These are phyloP conservation scores for Torulaspora maleeae DNA, from an alignment of 805 yeast genomes.

Conservation along the genomic window DNA sequence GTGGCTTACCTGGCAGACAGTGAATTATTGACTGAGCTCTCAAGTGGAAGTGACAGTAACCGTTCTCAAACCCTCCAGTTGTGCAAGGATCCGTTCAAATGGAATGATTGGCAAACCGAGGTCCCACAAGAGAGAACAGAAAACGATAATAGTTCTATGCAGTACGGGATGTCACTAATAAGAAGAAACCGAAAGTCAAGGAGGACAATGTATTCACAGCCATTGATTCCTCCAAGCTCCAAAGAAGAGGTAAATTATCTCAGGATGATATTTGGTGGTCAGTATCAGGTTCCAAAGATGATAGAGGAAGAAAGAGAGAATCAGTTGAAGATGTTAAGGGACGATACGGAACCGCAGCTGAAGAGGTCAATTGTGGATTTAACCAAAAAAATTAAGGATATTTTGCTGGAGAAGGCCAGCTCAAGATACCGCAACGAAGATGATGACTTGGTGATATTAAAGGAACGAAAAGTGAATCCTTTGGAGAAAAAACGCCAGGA, in stretches of 20 bases:
- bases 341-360: slow-evolving; percentile 17
- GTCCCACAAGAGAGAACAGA: slow-evolving; percentile 33
- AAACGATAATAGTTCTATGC: slow-evolving; percentile 1
- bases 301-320: slow-evolving; percentile 25
- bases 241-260: slow-evolving; percentile 32
- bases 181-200: slow-evolving; percentile 16
- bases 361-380: slow-evolving; percentile 25
- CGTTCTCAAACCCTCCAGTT: slow-evolving; percentile 6
- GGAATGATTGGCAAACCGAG: slow-evolving; percentile 32
- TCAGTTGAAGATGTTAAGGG: slow-evolving; percentile 23
- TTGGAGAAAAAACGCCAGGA: slow-evolving; percentile 25
- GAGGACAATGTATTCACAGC: slow-evolving; percentile 10
- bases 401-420: slow-evolving; percentile 16
- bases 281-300: slow-evolving; percentile 35
- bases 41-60: neutral
- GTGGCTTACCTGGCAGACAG: too few species aligned
- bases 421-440: slow-evolving; percentile 7
- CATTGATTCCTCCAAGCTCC: slow-evolving; percentile 16
- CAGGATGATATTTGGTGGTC: slow-evolving; percentile 35
- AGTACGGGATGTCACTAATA: slow-evolving; percentile 40
- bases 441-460: slow-evolving; percentile 29
- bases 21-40: too few species aligned
- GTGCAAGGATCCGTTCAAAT: slow-evolving; percentile 31
- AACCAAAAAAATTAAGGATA: slow-evolving; percentile 28
- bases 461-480: slow-evolving; percentile 28